A percentile compares a stretch with the other conserved stretches of the same genome.
These are phyloP conservation scores for Artemisia princeps DNA, from an alignment of 140 eudicot species.

Conservation along the genomic window DNA sequence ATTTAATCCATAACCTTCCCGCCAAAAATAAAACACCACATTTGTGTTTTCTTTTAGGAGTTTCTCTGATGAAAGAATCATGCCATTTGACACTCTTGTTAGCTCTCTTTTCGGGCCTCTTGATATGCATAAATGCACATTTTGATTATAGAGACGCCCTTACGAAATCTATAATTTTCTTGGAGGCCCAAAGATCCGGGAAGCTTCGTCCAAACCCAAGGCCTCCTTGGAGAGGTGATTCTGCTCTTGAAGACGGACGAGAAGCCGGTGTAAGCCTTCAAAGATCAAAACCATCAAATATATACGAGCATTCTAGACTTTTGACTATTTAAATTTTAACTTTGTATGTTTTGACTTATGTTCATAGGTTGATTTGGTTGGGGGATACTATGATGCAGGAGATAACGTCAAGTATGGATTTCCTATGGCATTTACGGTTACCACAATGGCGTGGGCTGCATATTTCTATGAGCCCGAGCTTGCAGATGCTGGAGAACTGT, in stretches of 20 bases:
- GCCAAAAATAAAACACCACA: slow-evolving; percentile 22
- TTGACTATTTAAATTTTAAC: not conserved
- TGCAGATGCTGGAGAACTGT: slow-evolving; percentile 47
- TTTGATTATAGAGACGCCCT: slow-evolving; percentile 61
- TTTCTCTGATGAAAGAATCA: slow-evolving; percentile 26
- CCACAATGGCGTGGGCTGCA: slow-evolving; percentile 78
- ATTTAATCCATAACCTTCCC: slow-evolving; percentile 27
- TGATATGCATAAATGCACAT: slow-evolving; percentile 24
- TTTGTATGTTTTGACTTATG: not conserved
- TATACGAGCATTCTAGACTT: not conserved
- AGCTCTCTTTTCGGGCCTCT: slow-evolving; percentile 27
- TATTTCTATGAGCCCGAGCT: slow-evolving; percentile 39
- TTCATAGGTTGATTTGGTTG: slow-evolving; percentile 69
- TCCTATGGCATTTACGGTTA: slow-evolving; percentile 82
- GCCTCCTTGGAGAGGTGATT: slow-evolving; percentile 83
- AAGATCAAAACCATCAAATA: not conserved
- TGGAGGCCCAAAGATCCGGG: slow-evolving; percentile 89
- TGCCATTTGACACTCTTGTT: slow-evolving; percentile 20
- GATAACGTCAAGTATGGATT: slow-evolving; percentile 79
- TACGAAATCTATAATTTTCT: slow-evolving; percentile 64
- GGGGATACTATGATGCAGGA: slow-evolving; percentile 94
- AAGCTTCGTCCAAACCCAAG: slow-evolving; percentile 66
- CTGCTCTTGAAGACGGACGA: slow-evolving; percentile 71
- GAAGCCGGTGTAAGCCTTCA: slow-evolving; percentile 41
- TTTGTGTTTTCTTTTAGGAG: slow-evolving; percentile 1